Evolutionary conservation across 768 basidiomycete species (phyloP).

Genomic region (Mycena crocata): DNA sequence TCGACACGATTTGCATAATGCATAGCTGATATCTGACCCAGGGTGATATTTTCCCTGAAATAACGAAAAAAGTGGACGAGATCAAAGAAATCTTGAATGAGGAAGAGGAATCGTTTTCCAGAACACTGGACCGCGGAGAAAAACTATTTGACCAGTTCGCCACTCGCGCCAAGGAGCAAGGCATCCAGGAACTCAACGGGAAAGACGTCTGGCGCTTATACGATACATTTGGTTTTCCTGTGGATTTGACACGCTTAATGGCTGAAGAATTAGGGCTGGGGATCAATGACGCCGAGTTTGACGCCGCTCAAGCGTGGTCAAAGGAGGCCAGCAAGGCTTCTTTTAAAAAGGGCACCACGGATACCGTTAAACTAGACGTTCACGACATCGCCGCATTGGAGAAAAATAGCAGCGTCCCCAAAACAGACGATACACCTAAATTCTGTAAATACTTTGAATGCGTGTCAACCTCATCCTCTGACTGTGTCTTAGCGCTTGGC

Average conservation of each 20-base stretch:
- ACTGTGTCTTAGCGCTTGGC: constrained; percentile 68
- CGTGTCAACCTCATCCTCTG: not conserved
- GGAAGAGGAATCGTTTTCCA: constrained; percentile 96
- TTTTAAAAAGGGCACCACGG: constrained; percentile 73
- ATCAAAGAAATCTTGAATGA: constrained; percentile 97
- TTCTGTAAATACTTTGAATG: constrained; percentile 69
- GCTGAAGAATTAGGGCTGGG: constrained; percentile 90
- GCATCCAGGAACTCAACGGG: constrained; percentile 77
- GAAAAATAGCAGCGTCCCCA: constrained; percentile 78
- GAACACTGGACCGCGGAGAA: constrained; percentile 97
- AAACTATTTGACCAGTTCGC: constrained; percentile 94
- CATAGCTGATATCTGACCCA: constrained; percentile 41
- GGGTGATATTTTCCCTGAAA: constrained; percentile 93
- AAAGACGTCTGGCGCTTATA: constrained; percentile 97
- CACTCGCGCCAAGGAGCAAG: constrained; percentile 69
- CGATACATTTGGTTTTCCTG: constrained; percentile 98
- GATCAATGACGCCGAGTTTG: constrained; percentile 91
- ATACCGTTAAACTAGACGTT: constrained; percentile 92
- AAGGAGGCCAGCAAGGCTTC: constrained; percentile 93
- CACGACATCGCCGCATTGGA: constrained; percentile 93
- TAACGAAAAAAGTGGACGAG: constrained; percentile 82
- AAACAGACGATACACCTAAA: constrained; percentile 94
- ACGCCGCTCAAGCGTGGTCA: constrained; percentile 86
- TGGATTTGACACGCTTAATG: constrained; percentile 96
- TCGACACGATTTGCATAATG: constrained; percentile 9